Evolutionary conservation across 2,329 filamentous ascomycete species (phyloP), one percentile per base, ranked within the genome.

Genomic region (Neofusicoccum parvum): DNA sequence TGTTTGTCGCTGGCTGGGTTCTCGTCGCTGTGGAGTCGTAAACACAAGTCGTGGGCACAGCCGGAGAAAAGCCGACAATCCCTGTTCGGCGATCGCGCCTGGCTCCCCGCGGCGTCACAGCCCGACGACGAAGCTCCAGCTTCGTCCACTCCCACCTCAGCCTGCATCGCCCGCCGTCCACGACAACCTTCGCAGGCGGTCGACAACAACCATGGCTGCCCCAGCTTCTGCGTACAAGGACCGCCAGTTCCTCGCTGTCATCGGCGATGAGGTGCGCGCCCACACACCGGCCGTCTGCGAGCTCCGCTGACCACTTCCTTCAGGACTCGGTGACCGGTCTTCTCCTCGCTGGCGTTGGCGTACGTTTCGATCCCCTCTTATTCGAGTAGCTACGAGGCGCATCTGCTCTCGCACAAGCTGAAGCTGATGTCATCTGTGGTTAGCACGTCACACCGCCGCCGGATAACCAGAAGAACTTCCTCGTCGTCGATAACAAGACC

Each of bases 321-420:
- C 67, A 99, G 95, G 92, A 96, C 82, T 97, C 95, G 54, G 94
- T 98, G 66, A 99, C 95, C 17, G 95, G 95, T 69, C 87, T 99
- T 75, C 87, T 99, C 62, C 90, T 99, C 69, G 95, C 95, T 64
- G 95, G 95, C 71, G 92, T 99, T 75, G 95, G 95, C 70, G 95
- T 98, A 86, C 41, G 87, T 79, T 67, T 49, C 5, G 37, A 49
- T 20, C 5, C 27, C 12, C 11, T 27, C 11, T 15, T 37, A 3
- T 27, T 34, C 36, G 23, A 4, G 2, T 39, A 45, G 9, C 27
- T 32, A 15, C 54, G 9, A 32, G 5, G 39, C 36, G 27, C n/a
- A 51, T 5, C 27, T 6, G 10, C 3, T 5, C 7, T 6, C 43
- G 9, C 17, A n/a, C 3, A 2, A 3, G 10, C 11, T 7, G 10